A percentile compares a stretch with the other conserved stretches of the same genome.
Conservation (phyloP, 1,284 basidiomycete species). For the Afroboletus lepidellus region DNA sequence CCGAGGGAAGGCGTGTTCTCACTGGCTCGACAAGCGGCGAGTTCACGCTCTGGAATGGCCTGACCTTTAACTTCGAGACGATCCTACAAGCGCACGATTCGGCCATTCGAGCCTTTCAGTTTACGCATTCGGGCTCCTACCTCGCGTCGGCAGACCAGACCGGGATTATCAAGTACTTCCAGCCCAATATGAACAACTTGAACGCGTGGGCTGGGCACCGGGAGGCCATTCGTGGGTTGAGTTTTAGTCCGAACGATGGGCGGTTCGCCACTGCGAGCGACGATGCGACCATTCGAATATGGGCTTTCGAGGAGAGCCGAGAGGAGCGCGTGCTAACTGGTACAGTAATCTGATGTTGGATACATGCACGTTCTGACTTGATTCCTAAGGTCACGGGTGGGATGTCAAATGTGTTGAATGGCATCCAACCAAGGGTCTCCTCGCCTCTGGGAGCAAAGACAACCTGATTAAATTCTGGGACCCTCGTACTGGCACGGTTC, state of each 20-base stretch:
- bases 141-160: conserved; percentile 91
- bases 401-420: conserved; percentile 98
- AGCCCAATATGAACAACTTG: conserved; percentile 98
- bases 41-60: conserved; percentile 98
- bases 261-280: conserved; percentile 94
- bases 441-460: conserved; percentile 95
- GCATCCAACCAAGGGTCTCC: conserved; percentile 94
- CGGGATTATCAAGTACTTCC: conserved; percentile 97
- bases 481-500: conserved; percentile 82
- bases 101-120: conserved; percentile 86
- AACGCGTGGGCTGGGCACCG: conserved; percentile 88
- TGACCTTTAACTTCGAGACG: conserved; percentile 99
- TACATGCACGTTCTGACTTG: conserved; percentile 1
- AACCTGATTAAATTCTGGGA: conserved; percentile 99
- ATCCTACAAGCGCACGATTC: conserved; percentile 97
- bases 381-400: conserved; percentile 84
- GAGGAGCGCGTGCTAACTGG: conserved; percentile 88
- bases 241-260: conserved; percentile 89
- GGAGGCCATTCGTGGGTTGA: conserved; percentile 87
- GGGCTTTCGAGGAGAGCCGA: conserved; percentile 90
- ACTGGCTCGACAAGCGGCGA: conserved; percentile 97
- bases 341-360: conserved; percentile 26
- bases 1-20: conserved; percentile 87
- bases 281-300: conserved; percentile 91
- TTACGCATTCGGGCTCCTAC: conserved; percentile 89